phyloP scores from a whole-genome alignment of 441 rosid genomes.

The Croton setiger region DNA sequence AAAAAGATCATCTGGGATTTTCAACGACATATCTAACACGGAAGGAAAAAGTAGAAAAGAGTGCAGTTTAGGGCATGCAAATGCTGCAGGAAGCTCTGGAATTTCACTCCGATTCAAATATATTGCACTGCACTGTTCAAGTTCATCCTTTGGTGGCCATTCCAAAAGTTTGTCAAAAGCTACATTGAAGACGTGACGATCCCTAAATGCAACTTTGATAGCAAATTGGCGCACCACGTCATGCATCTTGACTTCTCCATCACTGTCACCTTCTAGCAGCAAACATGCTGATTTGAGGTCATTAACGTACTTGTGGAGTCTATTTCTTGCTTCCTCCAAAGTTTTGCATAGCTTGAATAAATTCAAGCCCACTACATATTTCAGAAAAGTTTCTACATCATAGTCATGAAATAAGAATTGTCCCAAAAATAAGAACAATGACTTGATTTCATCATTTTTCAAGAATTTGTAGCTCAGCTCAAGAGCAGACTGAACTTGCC shows the following conservation, averaged over 20 bases:
- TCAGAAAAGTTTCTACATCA: neutral
- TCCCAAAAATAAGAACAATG: neutral
- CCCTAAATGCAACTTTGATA: too few species aligned
- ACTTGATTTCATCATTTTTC: neutral
- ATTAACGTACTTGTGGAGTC: neutral
- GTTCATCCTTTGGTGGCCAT: neutral
- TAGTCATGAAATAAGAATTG: neutral
- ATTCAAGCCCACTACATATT: conserved; percentile 4
- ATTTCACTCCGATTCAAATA: neutral
- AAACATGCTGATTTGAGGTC: conserved; percentile 15
- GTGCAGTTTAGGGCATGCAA: conserved; percentile 13
- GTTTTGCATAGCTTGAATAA: neutral
- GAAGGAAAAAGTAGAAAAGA: neutral
- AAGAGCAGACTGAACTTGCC: neutral
- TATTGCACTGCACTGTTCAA: conserved; percentile 4
- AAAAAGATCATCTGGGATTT: conserved; percentile 16
- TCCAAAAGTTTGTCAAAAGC: conserved; percentile 4
- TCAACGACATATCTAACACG: neutral
- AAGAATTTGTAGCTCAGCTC: conserved; percentile 13
- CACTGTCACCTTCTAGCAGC: neutral
- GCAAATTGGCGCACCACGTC: too few species aligned
- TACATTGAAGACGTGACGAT: neutral
- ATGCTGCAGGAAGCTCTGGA: neutral
- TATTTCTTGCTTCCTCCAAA: neutral
- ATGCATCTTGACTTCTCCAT: neutral